These are phyloP conservation scores for Chaetomium cochliodes DNA, from an alignment of 495 filamentous ascomycete genomes.

Conservation along the genomic window DNA sequence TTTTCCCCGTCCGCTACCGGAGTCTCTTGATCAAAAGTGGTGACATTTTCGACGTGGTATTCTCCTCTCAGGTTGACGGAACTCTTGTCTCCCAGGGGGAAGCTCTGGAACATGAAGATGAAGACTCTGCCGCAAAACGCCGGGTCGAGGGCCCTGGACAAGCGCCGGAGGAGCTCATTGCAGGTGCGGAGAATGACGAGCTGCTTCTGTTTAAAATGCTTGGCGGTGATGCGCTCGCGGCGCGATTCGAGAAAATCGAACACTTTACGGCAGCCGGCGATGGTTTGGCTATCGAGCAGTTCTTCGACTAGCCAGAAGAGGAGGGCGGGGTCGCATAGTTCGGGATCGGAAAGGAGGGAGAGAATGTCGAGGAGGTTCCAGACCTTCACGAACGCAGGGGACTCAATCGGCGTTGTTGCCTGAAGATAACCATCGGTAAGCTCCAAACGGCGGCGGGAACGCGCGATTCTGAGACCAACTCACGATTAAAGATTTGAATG, in stretches of 20 bases:
- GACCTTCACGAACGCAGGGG: constrained; percentile 71
- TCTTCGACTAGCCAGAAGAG: constrained; percentile 92
- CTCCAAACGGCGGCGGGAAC: not conserved
- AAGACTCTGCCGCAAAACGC: constrained; percentile 96
- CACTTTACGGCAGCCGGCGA: constrained; percentile 80
- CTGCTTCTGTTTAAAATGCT: constrained; percentile 80
- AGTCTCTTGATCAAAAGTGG: constrained; percentile 67
- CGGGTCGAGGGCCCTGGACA: constrained; percentile 92
- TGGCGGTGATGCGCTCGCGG: constrained; percentile 78
- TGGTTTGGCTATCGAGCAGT: constrained; percentile 91
- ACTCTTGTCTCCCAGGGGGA: constrained; percentile 91
- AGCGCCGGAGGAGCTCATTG: constrained; percentile 87
- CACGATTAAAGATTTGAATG: constrained; percentile 74
- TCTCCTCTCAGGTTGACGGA: constrained; percentile 96
- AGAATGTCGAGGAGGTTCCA: constrained; percentile 94
- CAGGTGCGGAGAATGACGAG: constrained; percentile 86
- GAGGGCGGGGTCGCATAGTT: constrained; percentile 79
- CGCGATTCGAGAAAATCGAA: constrained; percentile 95
- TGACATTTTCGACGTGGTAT: constrained; percentile 94
- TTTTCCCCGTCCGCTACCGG: constrained; percentile 54
- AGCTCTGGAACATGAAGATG: constrained; percentile 96
- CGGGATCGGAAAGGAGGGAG: constrained; percentile 77
- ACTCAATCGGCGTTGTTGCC: constrained; percentile 68
- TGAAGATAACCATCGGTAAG: constrained; percentile 30
- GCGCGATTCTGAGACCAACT: constrained; percentile 30